phyloP scores from a whole-genome alignment of 345 rosid genomes.

The Boechera divaricarpa region DNA sequence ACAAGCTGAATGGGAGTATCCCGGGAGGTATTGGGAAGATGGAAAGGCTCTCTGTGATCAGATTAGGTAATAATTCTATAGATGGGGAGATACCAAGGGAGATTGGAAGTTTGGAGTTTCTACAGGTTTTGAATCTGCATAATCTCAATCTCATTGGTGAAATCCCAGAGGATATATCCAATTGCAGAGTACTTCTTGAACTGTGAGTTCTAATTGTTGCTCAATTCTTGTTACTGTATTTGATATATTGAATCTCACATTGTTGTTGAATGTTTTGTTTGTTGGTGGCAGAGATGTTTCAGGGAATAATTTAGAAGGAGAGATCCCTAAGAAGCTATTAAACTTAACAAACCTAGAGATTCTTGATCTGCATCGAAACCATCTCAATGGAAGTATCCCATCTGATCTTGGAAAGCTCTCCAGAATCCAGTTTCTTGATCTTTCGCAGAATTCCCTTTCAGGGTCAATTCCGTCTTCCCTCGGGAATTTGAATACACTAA shows the following conservation, averaged over 20 bases:
- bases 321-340: conserved; percentile 62
- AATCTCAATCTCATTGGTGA: conserved; percentile 71
- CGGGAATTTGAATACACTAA: conserved; percentile 57
- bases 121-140: conserved; percentile 81
- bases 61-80: conserved; percentile 72
- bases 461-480: conserved; percentile 79
- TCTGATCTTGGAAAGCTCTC: conserved; percentile 64
- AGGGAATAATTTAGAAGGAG: conserved; percentile 74
- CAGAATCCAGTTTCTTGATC: conserved; percentile 64
- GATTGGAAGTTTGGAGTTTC: conserved; percentile 67
- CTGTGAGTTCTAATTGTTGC: conserved; percentile 65
- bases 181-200: conserved; percentile 75
- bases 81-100: conserved; percentile 66
- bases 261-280: conserved; percentile 55
- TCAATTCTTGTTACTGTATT: conserved; percentile 6
- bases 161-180: conserved; percentile 68
- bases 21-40: conserved; percentile 57
- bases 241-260: conserved; percentile 19
- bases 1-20: conserved; percentile 69
- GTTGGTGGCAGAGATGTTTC: conserved; percentile 81
- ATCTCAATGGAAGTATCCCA: conserved; percentile 78
- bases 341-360: conserved; percentile 75
- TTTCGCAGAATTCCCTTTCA: conserved; percentile 73
- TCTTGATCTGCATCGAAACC: conserved; percentile 75
- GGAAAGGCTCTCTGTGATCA: conserved; percentile 66